A percentile compares a stretch with the other conserved stretches of the same genome.
Evolutionary conservation across 2,329 filamentous ascomycete species (phyloP).

Genomic region (Claviceps sp.): DNA sequence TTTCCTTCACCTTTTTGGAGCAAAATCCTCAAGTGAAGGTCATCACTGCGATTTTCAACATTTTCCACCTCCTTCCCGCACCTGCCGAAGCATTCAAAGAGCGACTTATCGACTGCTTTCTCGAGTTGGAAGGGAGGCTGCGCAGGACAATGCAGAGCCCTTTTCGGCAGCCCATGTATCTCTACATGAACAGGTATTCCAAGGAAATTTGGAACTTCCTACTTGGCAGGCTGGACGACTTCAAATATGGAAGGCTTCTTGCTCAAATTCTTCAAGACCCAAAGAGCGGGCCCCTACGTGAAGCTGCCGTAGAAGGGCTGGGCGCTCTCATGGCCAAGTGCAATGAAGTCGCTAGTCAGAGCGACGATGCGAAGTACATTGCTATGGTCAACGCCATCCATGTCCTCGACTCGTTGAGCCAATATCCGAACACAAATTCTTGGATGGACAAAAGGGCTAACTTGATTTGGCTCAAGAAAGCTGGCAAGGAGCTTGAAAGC

Average conservation of each 20-base stretch:
- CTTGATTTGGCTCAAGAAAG: constrained; percentile 45
- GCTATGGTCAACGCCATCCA: constrained; percentile 81
- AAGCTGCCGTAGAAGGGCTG: constrained; percentile 59
- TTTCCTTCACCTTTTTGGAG: constrained; percentile 89
- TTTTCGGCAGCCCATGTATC: constrained; percentile 79
- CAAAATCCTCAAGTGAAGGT: constrained; percentile 89
- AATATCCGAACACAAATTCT: constrained; percentile 46
- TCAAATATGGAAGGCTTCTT: constrained; percentile 81
- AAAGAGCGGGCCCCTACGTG: constrained; percentile 60
- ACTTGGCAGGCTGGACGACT: constrained; percentile 64
- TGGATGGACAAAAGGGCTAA: constrained; percentile 61
- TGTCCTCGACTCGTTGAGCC: constrained; percentile 64
- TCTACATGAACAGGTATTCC: constrained; percentile 86
- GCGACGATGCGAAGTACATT: constrained; percentile 53
- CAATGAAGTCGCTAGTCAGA: constrained; percentile 47
- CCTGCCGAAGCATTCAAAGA: constrained; percentile 87
- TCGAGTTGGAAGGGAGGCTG: constrained; percentile 74
- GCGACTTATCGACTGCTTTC: constrained; percentile 75
- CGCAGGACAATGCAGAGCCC: constrained; percentile 81
- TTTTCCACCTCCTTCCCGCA: constrained; percentile 88
- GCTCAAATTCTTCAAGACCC: constrained; percentile 71
- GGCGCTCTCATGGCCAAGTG: constrained; percentile 57
- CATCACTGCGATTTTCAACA: constrained; percentile 86
- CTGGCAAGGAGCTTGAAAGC: constrained; percentile 66
- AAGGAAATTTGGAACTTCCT: constrained; percentile 77